Conservation (phyloP, 495 filamentous ascomycete genomes). For the Melanomma pulvis-pyrius region DNA sequence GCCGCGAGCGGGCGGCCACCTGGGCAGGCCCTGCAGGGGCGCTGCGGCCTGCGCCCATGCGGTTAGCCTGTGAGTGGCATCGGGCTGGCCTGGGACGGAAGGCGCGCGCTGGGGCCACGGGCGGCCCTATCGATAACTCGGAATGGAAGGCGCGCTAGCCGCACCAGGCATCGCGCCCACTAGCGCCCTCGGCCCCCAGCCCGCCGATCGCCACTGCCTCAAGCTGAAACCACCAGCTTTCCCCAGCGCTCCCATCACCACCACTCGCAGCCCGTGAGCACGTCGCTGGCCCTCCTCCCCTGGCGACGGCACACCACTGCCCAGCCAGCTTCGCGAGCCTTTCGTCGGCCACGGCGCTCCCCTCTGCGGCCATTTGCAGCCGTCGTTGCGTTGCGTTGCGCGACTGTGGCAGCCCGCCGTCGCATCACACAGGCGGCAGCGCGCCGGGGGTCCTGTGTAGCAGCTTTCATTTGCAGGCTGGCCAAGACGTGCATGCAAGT, state of each 20-base stretch:
- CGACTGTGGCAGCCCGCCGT: neutral
- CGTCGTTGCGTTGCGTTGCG: neutral
- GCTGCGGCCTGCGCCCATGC: no score
- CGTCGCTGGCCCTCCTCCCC: neutral
- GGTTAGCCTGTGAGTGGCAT: no score
- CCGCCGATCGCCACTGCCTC: constrained; percentile 1
- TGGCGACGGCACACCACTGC: neutral
- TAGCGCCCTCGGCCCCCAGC: neutral
- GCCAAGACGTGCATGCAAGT: neutral
- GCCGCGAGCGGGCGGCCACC: neutral
- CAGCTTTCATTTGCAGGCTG: neutral
- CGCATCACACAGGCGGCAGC: neutral
- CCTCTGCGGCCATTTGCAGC: neutral
- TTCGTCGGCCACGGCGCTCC: neutral
- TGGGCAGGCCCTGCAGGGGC: neutral
- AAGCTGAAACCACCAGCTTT: constrained; percentile 14
- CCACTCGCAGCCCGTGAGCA: neutral
- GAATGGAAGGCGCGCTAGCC: neutral
- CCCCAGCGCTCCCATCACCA: neutral
- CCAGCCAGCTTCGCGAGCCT: neutral
- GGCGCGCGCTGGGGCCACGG: no score
- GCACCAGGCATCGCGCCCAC: no score
- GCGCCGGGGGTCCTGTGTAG: neutral
- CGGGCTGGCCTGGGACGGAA: neutral
- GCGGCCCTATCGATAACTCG: constrained; percentile 25